Evolutionary conservation across 2,329 filamentous ascomycete genomes (phyloP).

Genomic region (Ophiostoma sp.): DNA sequence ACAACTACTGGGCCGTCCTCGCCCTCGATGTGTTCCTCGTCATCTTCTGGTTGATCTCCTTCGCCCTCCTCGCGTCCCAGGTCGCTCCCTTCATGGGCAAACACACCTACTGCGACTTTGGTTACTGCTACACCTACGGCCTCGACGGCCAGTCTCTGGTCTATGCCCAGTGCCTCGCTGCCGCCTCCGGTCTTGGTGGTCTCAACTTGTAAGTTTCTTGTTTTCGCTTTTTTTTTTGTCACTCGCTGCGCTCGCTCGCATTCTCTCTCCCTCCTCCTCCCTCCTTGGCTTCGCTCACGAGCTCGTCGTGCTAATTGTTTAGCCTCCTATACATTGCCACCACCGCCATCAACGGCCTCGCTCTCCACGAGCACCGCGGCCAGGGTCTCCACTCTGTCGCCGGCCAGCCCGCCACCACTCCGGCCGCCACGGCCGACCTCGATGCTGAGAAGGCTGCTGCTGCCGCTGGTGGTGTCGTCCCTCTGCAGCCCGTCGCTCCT

Average conservation of each 20-base stretch:
- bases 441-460: constrained; percentile 31
- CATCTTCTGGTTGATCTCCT: constrained; percentile 54
- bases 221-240: neutral
- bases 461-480: neutral
- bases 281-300: neutral
- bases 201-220: constrained; percentile 45
- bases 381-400: constrained; percentile 45
- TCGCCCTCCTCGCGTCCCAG: constrained; percentile 44
- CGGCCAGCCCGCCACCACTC: constrained; percentile 25
- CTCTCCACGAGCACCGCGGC: constrained; percentile 47
- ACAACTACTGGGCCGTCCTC: constrained; percentile 57
- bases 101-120: constrained; percentile 32
- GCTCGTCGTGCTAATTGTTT: neutral
- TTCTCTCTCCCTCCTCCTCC: neutral
- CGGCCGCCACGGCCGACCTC: constrained; percentile 15
- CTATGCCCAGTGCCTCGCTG: constrained; percentile 37
- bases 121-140: constrained; percentile 33
- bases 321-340: constrained; percentile 47
- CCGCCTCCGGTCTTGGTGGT: constrained; percentile 44
- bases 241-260: neutral
- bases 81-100: constrained; percentile 35
- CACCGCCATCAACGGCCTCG: constrained; percentile 44
- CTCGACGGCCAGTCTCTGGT: constrained; percentile 25
- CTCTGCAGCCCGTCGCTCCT: neutral
- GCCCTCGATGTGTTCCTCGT: constrained; percentile 52